Evolutionary conservation across 371 early-diverging fungal species (phyloP).

Genomic region (Mortierella sp.): DNA sequence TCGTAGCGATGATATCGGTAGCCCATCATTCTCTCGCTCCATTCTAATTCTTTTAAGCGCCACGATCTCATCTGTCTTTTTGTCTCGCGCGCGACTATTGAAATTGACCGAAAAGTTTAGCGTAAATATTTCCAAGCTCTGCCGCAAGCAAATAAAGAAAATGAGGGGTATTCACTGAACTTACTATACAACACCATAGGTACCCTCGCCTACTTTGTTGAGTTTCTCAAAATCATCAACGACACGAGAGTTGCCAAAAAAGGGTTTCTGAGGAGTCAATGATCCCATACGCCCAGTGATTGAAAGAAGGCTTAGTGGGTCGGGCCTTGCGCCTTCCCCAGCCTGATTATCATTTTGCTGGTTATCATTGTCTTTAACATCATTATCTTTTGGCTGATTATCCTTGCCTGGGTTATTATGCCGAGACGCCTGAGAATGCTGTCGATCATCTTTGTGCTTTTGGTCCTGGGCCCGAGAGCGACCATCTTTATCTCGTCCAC

Average conservation of each 20-base stretch:
- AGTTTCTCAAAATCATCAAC: conserved; percentile 78
- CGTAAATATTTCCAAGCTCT: neutral
- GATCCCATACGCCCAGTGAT: conserved; percentile 49
- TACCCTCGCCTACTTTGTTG: conserved; percentile 83
- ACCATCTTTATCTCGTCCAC: conserved; percentile 18
- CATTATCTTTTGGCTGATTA: conserved; percentile 12
- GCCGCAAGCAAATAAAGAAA: neutral
- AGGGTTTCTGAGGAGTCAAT: conserved; percentile 46
- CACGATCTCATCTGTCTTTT: conserved; percentile 72
- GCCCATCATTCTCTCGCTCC: conserved; percentile 84
- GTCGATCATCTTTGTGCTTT: conserved; percentile 24
- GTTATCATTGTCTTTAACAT: conserved; percentile 20
- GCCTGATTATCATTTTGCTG: conserved; percentile 16
- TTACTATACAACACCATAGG: conserved; percentile 92
- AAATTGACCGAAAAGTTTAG: neutral
- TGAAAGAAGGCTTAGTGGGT: conserved; percentile 42
- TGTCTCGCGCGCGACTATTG: conserved; percentile 72
- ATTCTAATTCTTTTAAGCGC: conserved; percentile 93
- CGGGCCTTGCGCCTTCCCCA: conserved; percentile 20
- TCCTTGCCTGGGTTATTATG: conserved; percentile 21
- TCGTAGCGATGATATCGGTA: conserved; percentile 87
- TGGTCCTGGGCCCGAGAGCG: conserved; percentile 26
- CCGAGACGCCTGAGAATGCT: conserved; percentile 13
- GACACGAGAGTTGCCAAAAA: conserved; percentile 70
- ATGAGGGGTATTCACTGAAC: conserved; percentile 25